These are phyloP conservation scores for Suillus decipiens DNA, from an alignment of 768 basidiomycete species.

Conservation along the genomic window DNA sequence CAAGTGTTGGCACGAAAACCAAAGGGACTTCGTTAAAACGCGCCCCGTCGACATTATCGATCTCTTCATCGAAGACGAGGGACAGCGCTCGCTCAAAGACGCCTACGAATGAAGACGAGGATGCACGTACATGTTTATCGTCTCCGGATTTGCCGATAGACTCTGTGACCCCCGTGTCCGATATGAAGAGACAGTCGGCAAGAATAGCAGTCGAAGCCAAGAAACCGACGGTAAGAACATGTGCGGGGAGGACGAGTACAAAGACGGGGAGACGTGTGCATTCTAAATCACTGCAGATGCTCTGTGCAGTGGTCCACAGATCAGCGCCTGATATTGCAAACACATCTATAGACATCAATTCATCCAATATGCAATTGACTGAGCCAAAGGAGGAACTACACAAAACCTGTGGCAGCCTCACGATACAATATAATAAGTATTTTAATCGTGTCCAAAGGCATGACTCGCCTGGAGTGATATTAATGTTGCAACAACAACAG, in stretches of 20 bases:
- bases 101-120: constrained; percentile 18
- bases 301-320: too few relatives aligned
- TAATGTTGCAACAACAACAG: too few relatives aligned
- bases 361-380: too few relatives aligned
- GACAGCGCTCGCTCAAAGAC: constrained; percentile 12
- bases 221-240: not conserved
- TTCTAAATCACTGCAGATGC: too few relatives aligned
- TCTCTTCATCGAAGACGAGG: constrained; percentile 6
- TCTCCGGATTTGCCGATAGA: constrained; percentile 35
- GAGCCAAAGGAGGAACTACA: too few relatives aligned
- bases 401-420: too few relatives aligned
- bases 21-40: not conserved
- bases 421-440: too few relatives aligned
- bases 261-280: constrained; percentile 3
- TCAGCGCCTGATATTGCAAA: too few relatives aligned
- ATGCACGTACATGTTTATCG: constrained; percentile 18
- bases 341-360: too few relatives aligned
- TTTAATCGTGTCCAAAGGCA: too few relatives aligned
- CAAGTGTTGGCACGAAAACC: not conserved
- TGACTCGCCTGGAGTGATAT: too few relatives aligned
- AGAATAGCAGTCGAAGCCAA: not conserved
- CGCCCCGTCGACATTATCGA: constrained; percentile 4
- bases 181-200: constrained; percentile 25
- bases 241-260: constrained; percentile 14
- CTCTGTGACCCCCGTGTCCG: constrained; percentile 34